A percentile compares a stretch with the other conserved stretches of the same genome.
Evolutionary conservation across 2,329 filamentous ascomycete genomes (phyloP).

Genomic region (Drechslerella coelobrocha): DNA sequence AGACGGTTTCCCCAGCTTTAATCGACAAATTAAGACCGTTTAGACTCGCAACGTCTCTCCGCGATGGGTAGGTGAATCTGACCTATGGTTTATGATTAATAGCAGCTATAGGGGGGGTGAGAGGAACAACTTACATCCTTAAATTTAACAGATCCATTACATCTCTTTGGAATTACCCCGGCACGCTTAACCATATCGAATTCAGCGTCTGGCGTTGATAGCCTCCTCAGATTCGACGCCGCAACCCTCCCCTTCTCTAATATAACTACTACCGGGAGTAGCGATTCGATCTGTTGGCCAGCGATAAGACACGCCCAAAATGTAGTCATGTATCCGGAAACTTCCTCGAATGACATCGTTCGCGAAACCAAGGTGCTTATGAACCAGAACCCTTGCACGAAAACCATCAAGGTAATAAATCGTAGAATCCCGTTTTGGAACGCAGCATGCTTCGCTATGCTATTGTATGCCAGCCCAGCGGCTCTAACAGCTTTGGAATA

Average conservation of each 20-base stretch:
- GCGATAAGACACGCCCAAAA: slow-evolving; percentile 83
- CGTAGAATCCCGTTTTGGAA: slow-evolving; percentile 75
- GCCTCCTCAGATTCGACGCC: slow-evolving; percentile 67
- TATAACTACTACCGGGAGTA: slow-evolving; percentile 78
- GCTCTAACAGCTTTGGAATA: slow-evolving; percentile 67
- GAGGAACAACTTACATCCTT: slow-evolving; percentile 65
- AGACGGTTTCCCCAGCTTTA: slow-evolving; percentile 73
- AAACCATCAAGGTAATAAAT: slow-evolving; percentile 77
- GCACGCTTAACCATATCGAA: slow-evolving; percentile 30
- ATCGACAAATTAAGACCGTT: slow-evolving; percentile 72
- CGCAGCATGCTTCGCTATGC: slow-evolving; percentile 73
- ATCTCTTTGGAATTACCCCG: slow-evolving; percentile 59
- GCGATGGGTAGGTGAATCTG: slow-evolving; percentile 81
- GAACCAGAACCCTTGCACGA: slow-evolving; percentile 90
- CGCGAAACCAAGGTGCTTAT: slow-evolving; percentile 73
- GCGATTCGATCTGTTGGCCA: slow-evolving; percentile 74
- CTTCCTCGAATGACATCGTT: slow-evolving; percentile 68
- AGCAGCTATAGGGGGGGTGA: slow-evolving; percentile 39
- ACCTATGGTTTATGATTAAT: slow-evolving; percentile 62
- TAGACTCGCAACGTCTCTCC: slow-evolving; percentile 68
- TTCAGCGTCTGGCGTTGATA: slow-evolving; percentile 40
- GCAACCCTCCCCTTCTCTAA: slow-evolving; percentile 81
- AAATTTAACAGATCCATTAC: slow-evolving; percentile 73
- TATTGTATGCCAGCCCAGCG: slow-evolving; percentile 70
- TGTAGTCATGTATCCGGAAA: slow-evolving; percentile 66